Percentiles rank a stretch among this genome's conserved stretches.
These are phyloP conservation scores for Ophiostoma sp. DNA, from an alignment of 2,329 filamentous ascomycete genomes.

Conservation along the genomic window DNA sequence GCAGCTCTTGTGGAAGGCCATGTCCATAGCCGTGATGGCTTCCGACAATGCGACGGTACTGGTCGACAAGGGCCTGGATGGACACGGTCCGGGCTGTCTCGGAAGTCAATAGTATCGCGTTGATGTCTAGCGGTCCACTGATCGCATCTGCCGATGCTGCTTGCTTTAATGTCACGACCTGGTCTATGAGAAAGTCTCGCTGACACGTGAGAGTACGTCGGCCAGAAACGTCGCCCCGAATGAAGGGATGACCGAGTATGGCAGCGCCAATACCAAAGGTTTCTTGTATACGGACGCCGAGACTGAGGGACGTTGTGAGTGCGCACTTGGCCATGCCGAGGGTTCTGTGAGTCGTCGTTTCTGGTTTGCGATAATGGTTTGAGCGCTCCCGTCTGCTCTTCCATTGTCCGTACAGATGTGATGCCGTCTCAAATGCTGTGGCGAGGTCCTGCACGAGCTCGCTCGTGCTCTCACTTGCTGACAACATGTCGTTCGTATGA, in stretches of 20 bases:
- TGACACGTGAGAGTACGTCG: conserved; percentile 32
- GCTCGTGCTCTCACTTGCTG: conserved; percentile 26
- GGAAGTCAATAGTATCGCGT: conserved; percentile 34
- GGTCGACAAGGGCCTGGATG: conserved; percentile 35
- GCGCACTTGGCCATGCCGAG: conserved; percentile 30
- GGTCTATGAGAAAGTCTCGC: conserved; percentile 31
- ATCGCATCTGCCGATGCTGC: conserved; percentile 25
- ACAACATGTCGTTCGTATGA: background rate
- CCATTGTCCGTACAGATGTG: conserved; percentile 37
- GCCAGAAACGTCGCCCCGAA: conserved; percentile 36
- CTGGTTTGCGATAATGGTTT: conserved; percentile 34
- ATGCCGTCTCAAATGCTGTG: conserved; percentile 32
- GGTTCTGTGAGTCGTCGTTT: conserved; percentile 19
- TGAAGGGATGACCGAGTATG: conserved; percentile 36
- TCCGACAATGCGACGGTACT: conserved; percentile 35
- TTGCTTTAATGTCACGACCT: conserved; percentile 30
- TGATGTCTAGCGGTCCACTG: conserved; percentile 33
- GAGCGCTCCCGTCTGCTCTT: conserved; percentile 33
- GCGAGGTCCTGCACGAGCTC: conserved; percentile 33
- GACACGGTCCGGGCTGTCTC: conserved; percentile 35
- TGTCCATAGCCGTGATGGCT: conserved; percentile 27
- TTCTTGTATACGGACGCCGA: conserved; percentile 34
- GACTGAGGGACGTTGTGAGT: conserved; percentile 35
- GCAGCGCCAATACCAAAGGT: conserved; percentile 35
- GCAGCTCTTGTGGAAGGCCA: conserved; percentile 32